Evolutionary conservation across 768 basidiomycete genomes (phyloP).

Genomic region (Leccinum disarticulatum): DNA sequence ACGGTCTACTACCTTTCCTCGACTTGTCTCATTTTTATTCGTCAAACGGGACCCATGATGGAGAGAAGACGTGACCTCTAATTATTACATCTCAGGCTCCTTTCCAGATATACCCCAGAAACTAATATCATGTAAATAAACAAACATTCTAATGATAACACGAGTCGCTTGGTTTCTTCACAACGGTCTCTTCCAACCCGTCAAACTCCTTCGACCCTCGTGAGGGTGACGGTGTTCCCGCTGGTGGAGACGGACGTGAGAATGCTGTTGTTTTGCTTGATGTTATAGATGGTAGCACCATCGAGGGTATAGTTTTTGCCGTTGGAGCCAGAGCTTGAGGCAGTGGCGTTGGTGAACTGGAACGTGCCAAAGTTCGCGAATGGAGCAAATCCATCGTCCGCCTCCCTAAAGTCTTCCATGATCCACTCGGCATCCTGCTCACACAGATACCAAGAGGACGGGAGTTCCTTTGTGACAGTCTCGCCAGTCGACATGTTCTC

Average conservation of each 20-base stretch:
- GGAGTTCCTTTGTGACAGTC: not conserved
- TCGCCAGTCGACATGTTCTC: not conserved
- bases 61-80: not conserved
- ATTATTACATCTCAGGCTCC: not conserved
- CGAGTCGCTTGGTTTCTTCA: not conserved
- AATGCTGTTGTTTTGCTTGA: not conserved
- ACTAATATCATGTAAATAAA: not conserved
- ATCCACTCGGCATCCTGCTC: not conserved
- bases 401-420: not conserved
- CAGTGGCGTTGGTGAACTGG: not conserved
- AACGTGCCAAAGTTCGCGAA: not conserved
- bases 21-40: too few relatives aligned
- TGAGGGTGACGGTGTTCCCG: not conserved
- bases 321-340: not conserved
- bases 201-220: not conserved
- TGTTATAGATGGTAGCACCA: not conserved
- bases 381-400: not conserved
- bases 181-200: not conserved
- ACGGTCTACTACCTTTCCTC: too few relatives aligned
- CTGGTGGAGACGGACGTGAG: not conserved
- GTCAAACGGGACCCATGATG: too few relatives aligned
- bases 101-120: not conserved
- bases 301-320: not conserved
- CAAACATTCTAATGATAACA: not conserved
- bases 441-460: not conserved